These are phyloP conservation scores for Metschnikowia chrysomelidarum DNA, from an alignment of 805 yeast species.

Conservation along the genomic window DNA sequence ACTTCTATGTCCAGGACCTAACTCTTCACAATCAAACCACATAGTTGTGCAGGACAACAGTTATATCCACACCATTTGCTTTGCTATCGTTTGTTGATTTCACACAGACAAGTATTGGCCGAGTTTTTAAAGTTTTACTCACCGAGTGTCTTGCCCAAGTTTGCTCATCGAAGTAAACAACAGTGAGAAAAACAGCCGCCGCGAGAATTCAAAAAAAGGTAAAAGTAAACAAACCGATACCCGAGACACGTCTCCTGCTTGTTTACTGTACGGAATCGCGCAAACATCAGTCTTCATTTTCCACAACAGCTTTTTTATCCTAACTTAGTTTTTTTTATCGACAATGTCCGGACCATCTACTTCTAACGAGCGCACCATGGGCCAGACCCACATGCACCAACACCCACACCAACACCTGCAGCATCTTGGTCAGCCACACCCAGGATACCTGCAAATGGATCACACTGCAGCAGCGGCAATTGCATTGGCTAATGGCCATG, in stretches of 20 bases:
- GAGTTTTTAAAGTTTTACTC: conserved; percentile 1
- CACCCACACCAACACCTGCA: conserved; percentile 16
- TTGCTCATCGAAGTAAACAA: conserved; percentile 6
- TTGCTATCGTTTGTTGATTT: conserved; percentile 6
- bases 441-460: conserved; percentile 21
- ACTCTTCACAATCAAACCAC: conserved; percentile 9
- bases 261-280: not conserved
- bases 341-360: conserved; percentile 22
- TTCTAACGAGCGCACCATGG: conserved; percentile 20
- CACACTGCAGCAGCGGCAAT: conserved; percentile 24
- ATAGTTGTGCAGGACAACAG: conserved; percentile 21
- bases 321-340: not conserved
- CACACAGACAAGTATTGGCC: conserved; percentile 1
- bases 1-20: conserved; percentile 24
- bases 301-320: not conserved
- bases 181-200: conserved; percentile 4
- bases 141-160: conserved; percentile 7
- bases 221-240: conserved; percentile 11
- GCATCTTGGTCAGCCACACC: conserved; percentile 19
- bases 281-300: not conserved
- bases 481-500: conserved; percentile 22
- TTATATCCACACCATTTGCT: conserved; percentile 22
- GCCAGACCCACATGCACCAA: conserved; percentile 13
- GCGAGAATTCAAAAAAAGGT: not conserved
- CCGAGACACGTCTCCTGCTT: conserved; percentile 9